Evolutionary conservation across 2,329 filamentous ascomycete species (phyloP), one percentile per base, ranked within the genome.

Genomic region (Aspergillus sp.): DNA sequence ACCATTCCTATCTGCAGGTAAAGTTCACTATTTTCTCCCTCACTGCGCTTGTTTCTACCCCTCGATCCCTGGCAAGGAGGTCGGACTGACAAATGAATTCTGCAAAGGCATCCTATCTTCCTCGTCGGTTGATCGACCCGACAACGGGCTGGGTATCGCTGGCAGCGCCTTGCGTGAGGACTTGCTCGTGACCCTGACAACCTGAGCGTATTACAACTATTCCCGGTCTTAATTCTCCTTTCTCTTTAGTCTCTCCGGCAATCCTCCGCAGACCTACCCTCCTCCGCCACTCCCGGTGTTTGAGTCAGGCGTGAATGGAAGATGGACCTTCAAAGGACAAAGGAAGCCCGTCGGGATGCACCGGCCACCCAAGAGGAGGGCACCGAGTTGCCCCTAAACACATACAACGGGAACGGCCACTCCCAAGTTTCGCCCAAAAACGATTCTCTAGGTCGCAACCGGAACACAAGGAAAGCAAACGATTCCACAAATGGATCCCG

Each of bases 311-410:
- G 57, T 60, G 56, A 54, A 64, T 64, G 63, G 59, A 53, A 61
- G 52, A 77, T 77, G 75, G 72, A 76, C 64, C 70, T 76, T 56
- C 74, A 75, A 61, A 73, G 73, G 51, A 71, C 75, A 30, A 76
- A 76, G 63, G 73, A 76, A 63, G 69, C 74, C 53, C 70, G 68
- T 51, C 64, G 67, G 51, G 64, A 69, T 56, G 60, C 68, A 54
- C 67, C 66, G 54, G 62, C 65, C 34, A 70, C 71, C 37, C 70
- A 75, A 57, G 73, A 76, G 50, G 74, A 76, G 53, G 63, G 67
- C 39, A 60, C 70, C 8, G 74, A 75, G 41, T 70, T 70, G 58
- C 64, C 71, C 24, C 60, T 75, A 51, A 69, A 74, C 52, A 66
- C 70, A 11, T 75, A 73, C 60, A 70, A 68, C 44, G 66, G 65